Evolutionary conservation across 306 rosid genomes (phyloP), one percentile per base, ranked within the genome.

Genomic region (Echinosophora koreensis): DNA sequence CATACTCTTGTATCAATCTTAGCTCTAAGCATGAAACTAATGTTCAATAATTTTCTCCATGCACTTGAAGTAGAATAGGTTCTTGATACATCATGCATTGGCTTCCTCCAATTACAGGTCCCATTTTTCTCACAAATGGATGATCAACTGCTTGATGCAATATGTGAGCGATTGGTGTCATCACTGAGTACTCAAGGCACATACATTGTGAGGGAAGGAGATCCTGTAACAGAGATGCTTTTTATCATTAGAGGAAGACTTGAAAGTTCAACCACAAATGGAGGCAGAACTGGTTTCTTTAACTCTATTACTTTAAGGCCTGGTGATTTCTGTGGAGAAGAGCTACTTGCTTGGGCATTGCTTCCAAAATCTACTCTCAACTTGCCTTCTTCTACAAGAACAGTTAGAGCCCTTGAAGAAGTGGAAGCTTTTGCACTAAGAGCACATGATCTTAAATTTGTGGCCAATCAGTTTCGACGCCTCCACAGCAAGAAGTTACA

Each of bases 121-220:
- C 98, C 98, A 12, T 92, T 94, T 77, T 94, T 94, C 54, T 85
- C 97, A 41, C 95, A 92, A 79, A 94, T 94, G 98, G 97, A 94
- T 70, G 91, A 61, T 62, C 98, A 89, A 6, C 84, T 94, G 35
- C 93, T 92, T 5, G 97, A 94, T 35, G 98, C 97, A 41, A 94
- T 94, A 78, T 90, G 96, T 18, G 98, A 92, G 88, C 77, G 96
- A 52, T 69, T 92, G 76, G 95, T 89, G 3, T 92, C 97, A 32
- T 92, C 90, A 46, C 74, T 92, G 81, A 90, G 90, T 52, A 92
- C 95, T 16, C 90, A 88, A 63, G 97, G 95, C 42, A 90, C 97
- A 4, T 88, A 64, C 85, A 87, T 94, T 18, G 97, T 92, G 6
- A 85, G 98, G 27, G 98, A 94, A 84, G 98, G 98, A 0, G 98